Evolutionary conservation across 148 eudicot species (phyloP).

Genomic region (Spergularia marina): DNA sequence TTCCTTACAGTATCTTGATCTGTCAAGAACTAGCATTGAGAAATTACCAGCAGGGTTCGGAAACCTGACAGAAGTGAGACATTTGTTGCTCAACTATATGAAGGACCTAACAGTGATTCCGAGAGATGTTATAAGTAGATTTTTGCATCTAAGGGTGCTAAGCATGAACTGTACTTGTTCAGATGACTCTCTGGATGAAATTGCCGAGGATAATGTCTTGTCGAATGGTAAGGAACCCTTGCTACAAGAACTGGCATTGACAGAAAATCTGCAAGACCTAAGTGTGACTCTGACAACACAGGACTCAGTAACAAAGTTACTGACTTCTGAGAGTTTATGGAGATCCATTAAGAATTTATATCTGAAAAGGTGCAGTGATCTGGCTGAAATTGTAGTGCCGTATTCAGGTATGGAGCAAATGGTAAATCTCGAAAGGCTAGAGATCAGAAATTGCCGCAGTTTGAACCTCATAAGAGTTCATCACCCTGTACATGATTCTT

Average conservation of each 20-base stretch:
- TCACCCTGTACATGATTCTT: neutral
- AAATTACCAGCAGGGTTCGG: slow-evolving; percentile 11
- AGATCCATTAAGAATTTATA: slow-evolving; percentile 7
- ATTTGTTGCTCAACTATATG: slow-evolving; percentile 22
- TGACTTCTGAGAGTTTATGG: slow-evolving; percentile 9
- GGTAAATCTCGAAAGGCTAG: slow-evolving; percentile 12
- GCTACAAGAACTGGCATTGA: slow-evolving; percentile 12
- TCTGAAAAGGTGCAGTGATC: slow-evolving; percentile 5
- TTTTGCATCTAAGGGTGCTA: slow-evolving; percentile 11
- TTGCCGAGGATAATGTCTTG: slow-evolving; percentile 12
- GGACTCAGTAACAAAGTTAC: slow-evolving; percentile 4
- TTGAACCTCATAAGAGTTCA: slow-evolving; percentile 4
- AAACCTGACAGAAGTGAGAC: slow-evolving; percentile 15
- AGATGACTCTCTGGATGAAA: slow-evolving; percentile 10
- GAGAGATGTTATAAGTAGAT: slow-evolving; percentile 4
- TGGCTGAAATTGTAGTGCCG: neutral
- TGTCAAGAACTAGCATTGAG: slow-evolving; percentile 9
- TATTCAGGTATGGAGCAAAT: slow-evolving; percentile 12
- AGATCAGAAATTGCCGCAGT: slow-evolving; percentile 11
- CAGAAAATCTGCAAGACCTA: slow-evolving; percentile 18
- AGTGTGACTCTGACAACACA: slow-evolving; percentile 17
- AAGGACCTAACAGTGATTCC: slow-evolving; percentile 15
- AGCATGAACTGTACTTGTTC: slow-evolving; percentile 14
- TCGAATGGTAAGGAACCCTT: slow-evolving; percentile 24
- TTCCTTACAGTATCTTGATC: slow-evolving; percentile 7